Percentiles rank a stretch among this genome's conserved stretches.
phyloP scores from a whole-genome alignment of 805 yeast genomes.

The Phaffomyces antillensis region DNA sequence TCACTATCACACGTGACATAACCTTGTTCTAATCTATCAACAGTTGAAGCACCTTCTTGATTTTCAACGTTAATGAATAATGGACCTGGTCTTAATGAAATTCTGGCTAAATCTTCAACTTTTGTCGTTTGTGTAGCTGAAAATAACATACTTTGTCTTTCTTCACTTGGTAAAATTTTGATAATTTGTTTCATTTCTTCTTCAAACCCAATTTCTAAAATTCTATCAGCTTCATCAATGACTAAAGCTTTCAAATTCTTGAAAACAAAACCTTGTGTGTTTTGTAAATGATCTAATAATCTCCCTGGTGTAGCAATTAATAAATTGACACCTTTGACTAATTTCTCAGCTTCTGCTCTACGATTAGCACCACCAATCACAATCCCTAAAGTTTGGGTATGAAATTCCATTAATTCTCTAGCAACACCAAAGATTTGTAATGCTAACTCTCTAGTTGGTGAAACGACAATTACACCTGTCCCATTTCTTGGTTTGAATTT shows the following conservation, averaged over 20 bases:
- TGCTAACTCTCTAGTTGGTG: conserved; percentile 97
- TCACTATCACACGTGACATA: conserved; percentile 97
- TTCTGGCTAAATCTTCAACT: conserved; percentile 96
- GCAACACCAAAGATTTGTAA: conserved; percentile 97
- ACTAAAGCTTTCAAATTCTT: conserved; percentile 90
- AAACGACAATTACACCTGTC: conserved; percentile 90
- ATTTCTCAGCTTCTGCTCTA: conserved; percentile 94
- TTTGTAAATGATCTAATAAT: conserved; percentile 91
- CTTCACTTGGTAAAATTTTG: conserved; percentile 84
- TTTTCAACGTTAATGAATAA: conserved; percentile 88
- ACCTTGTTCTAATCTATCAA: conserved; percentile 96
- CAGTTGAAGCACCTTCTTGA: conserved; percentile 80
- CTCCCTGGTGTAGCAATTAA: conserved; percentile 98
- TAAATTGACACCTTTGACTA: conserved; percentile 87
- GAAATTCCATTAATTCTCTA: conserved; percentile 77
- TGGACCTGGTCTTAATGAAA: conserved; percentile 91
- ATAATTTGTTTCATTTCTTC: conserved; percentile 98
- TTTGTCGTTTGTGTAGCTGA: conserved; percentile 99
- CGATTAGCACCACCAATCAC: conserved; percentile 99
- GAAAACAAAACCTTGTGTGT: conserved; percentile 88
- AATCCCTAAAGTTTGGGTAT: conserved; percentile 88
- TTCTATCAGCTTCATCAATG: conserved; percentile 98
- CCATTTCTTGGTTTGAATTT: conserved; percentile 97
- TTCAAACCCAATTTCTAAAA: conserved; percentile 95
- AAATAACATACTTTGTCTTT: conserved; percentile 92